Evolutionary conservation across 2,329 filamentous ascomycete species (phyloP).

Genomic region (Kalmusia sp.): DNA sequence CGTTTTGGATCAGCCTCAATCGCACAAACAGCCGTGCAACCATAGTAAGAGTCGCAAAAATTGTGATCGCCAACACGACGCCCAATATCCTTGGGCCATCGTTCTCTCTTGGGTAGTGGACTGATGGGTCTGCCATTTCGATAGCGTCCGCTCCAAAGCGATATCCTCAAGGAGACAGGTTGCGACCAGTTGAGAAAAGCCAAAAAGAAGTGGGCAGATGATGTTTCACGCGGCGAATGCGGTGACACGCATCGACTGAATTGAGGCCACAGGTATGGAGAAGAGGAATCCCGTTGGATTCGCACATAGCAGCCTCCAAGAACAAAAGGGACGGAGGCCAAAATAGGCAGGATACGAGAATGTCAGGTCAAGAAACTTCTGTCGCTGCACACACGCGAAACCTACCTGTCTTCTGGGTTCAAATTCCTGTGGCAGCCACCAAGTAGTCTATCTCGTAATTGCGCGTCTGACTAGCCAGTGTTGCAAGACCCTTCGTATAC

Average conservation of each 20-base stretch:
- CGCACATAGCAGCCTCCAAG: background rate
- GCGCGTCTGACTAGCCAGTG: background rate
- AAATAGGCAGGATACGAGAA: background rate
- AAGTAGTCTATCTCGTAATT: background rate
- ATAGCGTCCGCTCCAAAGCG: background rate
- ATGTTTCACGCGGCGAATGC: too few species aligned
- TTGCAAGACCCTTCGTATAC: background rate
- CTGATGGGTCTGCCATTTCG: background rate
- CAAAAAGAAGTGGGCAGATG: too few species aligned
- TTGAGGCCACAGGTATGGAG: too few species aligned
- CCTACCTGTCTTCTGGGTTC: background rate
- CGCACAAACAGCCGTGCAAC: constrained; percentile 56
- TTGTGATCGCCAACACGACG: constrained; percentile 50
- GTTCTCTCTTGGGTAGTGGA: constrained; percentile 38
- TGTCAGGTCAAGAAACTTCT: background rate
- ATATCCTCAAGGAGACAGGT: too few species aligned
- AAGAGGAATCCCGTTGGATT: background rate
- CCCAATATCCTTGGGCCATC: constrained; percentile 49
- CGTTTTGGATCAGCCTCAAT: constrained; percentile 55
- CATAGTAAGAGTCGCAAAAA: constrained; percentile 50
- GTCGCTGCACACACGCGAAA: background rate
- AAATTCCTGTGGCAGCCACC: background rate
- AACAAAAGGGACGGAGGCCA: background rate
- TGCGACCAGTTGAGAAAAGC: too few species aligned
- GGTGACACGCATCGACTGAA: too few species aligned